phyloP scores from a whole-genome alignment of 169 alveolate species.

The Plasmodium relictum region DNA sequence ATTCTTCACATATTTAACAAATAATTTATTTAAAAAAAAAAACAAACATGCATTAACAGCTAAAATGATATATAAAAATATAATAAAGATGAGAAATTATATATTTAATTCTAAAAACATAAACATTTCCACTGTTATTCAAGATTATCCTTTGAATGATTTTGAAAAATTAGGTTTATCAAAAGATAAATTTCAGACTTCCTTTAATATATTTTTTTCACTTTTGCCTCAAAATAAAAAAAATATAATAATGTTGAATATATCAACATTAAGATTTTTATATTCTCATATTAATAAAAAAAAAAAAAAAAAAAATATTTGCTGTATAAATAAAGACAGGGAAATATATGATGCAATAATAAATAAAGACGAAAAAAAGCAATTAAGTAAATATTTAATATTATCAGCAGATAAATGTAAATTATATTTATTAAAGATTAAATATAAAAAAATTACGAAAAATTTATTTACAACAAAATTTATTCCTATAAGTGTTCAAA shows the following conservation, averaged over 20 bases:
- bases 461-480: constrained; percentile 58
- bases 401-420: constrained; percentile 54
- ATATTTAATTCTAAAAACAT: constrained; percentile 17
- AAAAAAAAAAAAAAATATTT: constrained; percentile 17
- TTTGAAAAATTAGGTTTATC: not conserved
- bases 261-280: constrained; percentile 60
- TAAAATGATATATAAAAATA: constrained; percentile 13
- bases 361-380: constrained; percentile 61
- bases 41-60: not conserved
- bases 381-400: constrained; percentile 46
- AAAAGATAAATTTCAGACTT: not conserved
- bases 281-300: constrained; percentile 54
- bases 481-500: constrained; percentile 33
- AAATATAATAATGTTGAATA: constrained; percentile 43
- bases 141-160: not conserved
- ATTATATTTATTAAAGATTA: constrained; percentile 47
- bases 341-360: constrained; percentile 9
- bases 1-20: constrained; percentile 43
- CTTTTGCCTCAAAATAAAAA: constrained; percentile 30
- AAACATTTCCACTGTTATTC: not conserved
- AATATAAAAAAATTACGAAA: constrained; percentile 44
- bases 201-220: constrained; percentile 30
- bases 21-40: constrained; percentile 50
- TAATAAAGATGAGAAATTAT: constrained; percentile 38
- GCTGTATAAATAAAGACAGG: constrained; percentile 10